Percentiles rank a stretch among this genome's conserved stretches.
These are phyloP conservation scores for Lasiodiplodia hormozganensis DNA, from an alignment of 2,329 filamentous ascomycete genomes.

Conservation along the genomic window DNA sequence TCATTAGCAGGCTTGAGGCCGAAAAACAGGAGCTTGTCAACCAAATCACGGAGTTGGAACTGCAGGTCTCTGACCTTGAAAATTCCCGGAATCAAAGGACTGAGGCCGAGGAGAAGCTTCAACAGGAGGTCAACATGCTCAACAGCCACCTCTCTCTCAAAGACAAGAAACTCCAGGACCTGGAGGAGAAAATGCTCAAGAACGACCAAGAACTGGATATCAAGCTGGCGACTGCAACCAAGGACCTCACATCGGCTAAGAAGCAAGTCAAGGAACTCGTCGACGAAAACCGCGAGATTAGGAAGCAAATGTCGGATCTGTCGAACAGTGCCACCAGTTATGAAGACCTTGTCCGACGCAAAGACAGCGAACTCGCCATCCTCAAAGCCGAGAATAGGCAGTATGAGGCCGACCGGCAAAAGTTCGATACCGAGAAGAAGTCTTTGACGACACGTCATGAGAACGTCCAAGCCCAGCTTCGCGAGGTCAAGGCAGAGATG, in stretches of 20 bases:
- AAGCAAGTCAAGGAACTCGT: slow-evolving; percentile 77
- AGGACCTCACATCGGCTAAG: slow-evolving; percentile 78
- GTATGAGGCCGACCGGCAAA: slow-evolving; percentile 79
- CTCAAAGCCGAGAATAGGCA: slow-evolving; percentile 85
- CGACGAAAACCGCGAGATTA: slow-evolving; percentile 81
- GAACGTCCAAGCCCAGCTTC: slow-evolving; percentile 75
- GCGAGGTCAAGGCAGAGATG: slow-evolving; percentile 85
- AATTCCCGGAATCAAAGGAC: slow-evolving; percentile 75
- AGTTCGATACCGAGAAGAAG: slow-evolving; percentile 79
- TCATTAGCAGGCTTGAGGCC: slow-evolving; percentile 84
- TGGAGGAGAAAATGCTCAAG: slow-evolving; percentile 83
- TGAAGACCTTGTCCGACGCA: slow-evolving; percentile 89
- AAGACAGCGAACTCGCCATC: slow-evolving; percentile 90
- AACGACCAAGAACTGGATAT: slow-evolving; percentile 88
- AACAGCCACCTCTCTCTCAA: slow-evolving; percentile 89
- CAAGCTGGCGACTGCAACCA: slow-evolving; percentile 78
- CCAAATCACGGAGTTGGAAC: slow-evolving; percentile 73
- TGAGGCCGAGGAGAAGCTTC: slow-evolving; percentile 76
- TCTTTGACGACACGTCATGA: slow-evolving; percentile 78
- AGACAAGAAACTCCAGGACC: slow-evolving; percentile 85
- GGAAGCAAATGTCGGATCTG: slow-evolving; percentile 84
- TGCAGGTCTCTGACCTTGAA: slow-evolving; percentile 73
- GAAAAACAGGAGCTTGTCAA: slow-evolving; percentile 80
- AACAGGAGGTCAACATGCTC: slow-evolving; percentile 87
- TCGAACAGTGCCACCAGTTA: slow-evolving; percentile 93